Base-by-base conservation (phyloP, 495 filamentous ascomycete species). In the Annulohypoxylon stygium region DNA sequence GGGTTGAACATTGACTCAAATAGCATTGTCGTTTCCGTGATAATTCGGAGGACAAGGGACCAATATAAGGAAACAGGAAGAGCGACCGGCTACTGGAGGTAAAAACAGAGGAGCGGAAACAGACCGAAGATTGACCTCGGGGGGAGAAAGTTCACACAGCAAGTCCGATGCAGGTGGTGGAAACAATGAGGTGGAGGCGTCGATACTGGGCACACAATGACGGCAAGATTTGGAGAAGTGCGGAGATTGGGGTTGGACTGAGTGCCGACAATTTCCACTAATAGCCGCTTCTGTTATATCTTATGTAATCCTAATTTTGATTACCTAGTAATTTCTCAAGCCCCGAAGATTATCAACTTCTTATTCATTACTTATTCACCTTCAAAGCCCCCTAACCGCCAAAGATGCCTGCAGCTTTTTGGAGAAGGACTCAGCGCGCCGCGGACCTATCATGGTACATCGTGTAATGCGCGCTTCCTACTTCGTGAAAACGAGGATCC, bases 71-170 rank as follows among this genome's bases (percentile, higher is more conserved):
- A 2, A 36, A 20, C 3, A 16, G 39, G 39, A 58, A 4, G 55
- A 55, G 11, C 18, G 23, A 54, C 8, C 75, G 69, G 73, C 69
- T 75, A 75, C 59, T 54, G 67, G 16, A 75, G 73, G 75, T 70
- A 30, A 3, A 70, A 68, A 33, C 1, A 33, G 70, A 54, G 41
- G 48, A 59, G 65, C 70, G 70, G 70, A 73, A 73, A 18, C 47
- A 12, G n/a, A 47, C 43, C 41, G 41, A n/a, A 11, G 4, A 45
- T 4, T 14, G 41, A 26, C 11, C 12, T 43, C 12, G 39, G 12
- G 39, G 14, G 39, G 25, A 26, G 60, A 64, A 57, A 16, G 54
- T 63, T 70, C 20, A 41, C 50, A 62, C 57, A 53, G 18, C 37
- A 53, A 54, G 57, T 69, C 55, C 66, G 36, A 68, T 43, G 50